Base-by-base conservation (phyloP, 2,329 filamentous ascomycete species). In the Thyridium curvatum region DNA sequence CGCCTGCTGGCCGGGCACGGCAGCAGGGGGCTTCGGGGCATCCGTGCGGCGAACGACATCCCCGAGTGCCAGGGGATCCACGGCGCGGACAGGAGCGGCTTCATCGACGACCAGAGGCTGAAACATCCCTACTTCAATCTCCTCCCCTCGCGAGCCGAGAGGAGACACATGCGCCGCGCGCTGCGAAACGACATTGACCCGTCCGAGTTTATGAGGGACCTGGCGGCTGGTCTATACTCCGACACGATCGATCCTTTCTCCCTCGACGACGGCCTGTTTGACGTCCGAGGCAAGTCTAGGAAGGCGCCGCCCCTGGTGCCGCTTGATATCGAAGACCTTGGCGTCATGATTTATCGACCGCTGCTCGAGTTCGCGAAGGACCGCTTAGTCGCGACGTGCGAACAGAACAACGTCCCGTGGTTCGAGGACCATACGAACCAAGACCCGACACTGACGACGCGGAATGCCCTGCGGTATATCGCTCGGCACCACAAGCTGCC, bases 401-500 rank as follows among this genome's bases (percentile, higher is more conserved):
- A 81, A 44, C 67, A 73, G n/a, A 73, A 81, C 46, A 61, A 69
- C 0, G 64, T 94, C 9, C 62, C 66, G 1, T 97, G 87, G 84
- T 86, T 88, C 46, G 86, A 93, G 55, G 93, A 98, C 56, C 65
- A 69, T 32, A 96, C 90, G 2, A 98, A 98, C 53, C 60, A 69
- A 13, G 84, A 96, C 51, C 72, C 69, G 8, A 88, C 82, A 0
- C 63, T 94, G 42, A 95, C 93, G 0, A 62, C 72, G 33, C 77
- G 93, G 30, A 98, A 98, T 52, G 81, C 91, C 0, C 69, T 96
- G 30, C 78, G 91, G 26, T 66, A 84, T 55, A 58, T 94, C 32
- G 69, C 77, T 15, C 62, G 68, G 18, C 61, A 72, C 4, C 62
- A 81, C 41, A 53, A 58, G 3, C 64, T 97, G 4, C 91, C 93